Percentiles rank a stretch among this genome's conserved stretches.
phyloP scores from a whole-genome alignment of 805 yeast species.

The Candida montana region DNA sequence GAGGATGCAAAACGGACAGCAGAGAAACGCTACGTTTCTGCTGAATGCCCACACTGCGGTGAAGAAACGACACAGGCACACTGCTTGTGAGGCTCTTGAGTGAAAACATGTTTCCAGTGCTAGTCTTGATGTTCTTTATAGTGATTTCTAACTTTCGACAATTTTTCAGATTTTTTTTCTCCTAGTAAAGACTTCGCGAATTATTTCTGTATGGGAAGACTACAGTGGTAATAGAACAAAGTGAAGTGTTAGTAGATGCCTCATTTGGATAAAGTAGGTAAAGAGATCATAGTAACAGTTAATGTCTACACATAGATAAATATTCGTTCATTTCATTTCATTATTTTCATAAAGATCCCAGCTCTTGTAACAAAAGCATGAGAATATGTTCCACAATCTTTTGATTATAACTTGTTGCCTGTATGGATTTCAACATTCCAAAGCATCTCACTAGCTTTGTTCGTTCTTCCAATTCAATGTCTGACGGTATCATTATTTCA shows the following conservation, averaged over 20 bases:
- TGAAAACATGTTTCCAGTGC: background rate
- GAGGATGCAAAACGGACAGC: conserved; percentile 52
- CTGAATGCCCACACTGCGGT: background rate
- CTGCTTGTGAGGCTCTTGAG: background rate
- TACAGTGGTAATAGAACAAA: too few species aligned
- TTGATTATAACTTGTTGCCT: conserved; percentile 52
- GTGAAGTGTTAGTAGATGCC: too few species aligned
- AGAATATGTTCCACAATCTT: conserved; percentile 44
- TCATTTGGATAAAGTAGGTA: too few species aligned
- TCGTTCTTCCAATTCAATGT: conserved; percentile 28
- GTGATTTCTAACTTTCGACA: background rate
- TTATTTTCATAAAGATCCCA: background rate
- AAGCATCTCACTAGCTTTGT: conserved; percentile 54
- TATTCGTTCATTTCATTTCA: too few species aligned
- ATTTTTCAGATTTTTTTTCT: conserved; percentile 5
- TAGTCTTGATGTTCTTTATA: background rate
- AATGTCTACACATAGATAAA: too few species aligned
- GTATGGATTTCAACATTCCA: conserved; percentile 48
- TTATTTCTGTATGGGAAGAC: too few species aligned
- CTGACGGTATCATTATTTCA: conserved; percentile 27
- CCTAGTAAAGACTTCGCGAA: too few species aligned
- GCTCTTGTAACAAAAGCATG: conserved; percentile 13
- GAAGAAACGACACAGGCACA: background rate
- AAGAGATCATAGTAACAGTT: too few species aligned
- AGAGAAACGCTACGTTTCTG: conserved; percentile 37